Base-by-base conservation (phyloP, 2,329 filamentous ascomycete species). In the Zalaria obscura region DNA sequence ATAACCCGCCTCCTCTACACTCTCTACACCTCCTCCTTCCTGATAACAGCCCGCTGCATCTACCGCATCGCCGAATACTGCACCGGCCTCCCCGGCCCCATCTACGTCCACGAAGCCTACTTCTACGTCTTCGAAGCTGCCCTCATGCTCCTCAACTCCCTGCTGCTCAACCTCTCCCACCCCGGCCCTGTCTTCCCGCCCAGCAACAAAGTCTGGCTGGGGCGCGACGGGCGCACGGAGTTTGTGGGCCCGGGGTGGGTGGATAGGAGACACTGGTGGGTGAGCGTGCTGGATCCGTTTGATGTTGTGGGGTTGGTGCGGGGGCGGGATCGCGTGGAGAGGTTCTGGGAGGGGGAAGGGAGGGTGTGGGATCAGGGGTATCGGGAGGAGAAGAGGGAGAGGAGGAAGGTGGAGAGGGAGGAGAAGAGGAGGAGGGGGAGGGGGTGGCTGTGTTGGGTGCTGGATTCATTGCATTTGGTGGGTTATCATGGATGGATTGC, bases 101-200 rank as follows among this genome's bases (percentile, higher is more conserved):
- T 58, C 47, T 48, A 63, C 39, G 58, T 57, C 38, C 58, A 67
- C 36, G 70, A 74, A 40, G 63, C 63, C 50, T 71, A 65, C 47
- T 70, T 73, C 46, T 74, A 67, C 64, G 56, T 72, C 38, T 72
- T 74, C 44, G 70, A 74, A 47, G 63, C 60, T 3, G 50, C 56
- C 3, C 61, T 71, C 35, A 73, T 74, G 69, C 62, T 69, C 8
- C 41, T 60, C 40, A 73, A 72, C 45, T 68, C 63, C 5, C 58
- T 59, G 7, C 50, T 73, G 43, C 53, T 71, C 27, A 73, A 73
- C 48, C 38, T 68, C 10, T 68, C 61, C 35, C 67, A 72, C 43
- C 70, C 70, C 0, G 68, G 66, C 38, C 60, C 56, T 32, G 64
- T 60, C 18, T 56, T 75, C 3, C 70, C 71, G 0, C 54, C 52